Evolutionary conservation across 2,329 filamentous ascomycete species (phyloP).

Genomic region (Amauroascus niger): DNA sequence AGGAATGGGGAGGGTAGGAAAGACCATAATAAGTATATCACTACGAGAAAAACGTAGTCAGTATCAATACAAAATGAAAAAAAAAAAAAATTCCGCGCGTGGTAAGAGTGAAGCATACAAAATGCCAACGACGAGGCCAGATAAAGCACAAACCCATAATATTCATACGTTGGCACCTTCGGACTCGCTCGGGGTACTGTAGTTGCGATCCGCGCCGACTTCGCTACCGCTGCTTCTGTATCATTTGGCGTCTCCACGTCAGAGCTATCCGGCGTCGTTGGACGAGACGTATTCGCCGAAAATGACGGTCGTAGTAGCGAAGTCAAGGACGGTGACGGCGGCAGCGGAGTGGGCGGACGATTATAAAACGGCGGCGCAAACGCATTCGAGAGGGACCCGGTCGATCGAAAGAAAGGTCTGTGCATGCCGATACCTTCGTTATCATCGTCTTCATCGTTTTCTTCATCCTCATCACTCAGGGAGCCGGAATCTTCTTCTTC

Average conservation of each 20-base stretch:
- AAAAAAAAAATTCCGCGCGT: background rate
- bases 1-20: slow-evolving; percentile 88
- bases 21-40: slow-evolving; percentile 66
- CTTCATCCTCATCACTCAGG: slow-evolving; percentile 15
- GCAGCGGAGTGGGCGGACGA: slow-evolving; percentile 85
- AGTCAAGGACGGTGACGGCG: slow-evolving; percentile 83
- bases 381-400: slow-evolving; percentile 35
- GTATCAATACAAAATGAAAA: background rate
- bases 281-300: slow-evolving; percentile 62
- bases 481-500: background rate
- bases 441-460: slow-evolving; percentile 20
- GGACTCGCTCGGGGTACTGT: slow-evolving; percentile 75
- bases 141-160: slow-evolving; percentile 97
- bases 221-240: slow-evolving; percentile 51
- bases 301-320: slow-evolving; percentile 70
- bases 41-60: slow-evolving; percentile 17
- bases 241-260: slow-evolving; percentile 65
- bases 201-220: slow-evolving; percentile 48
- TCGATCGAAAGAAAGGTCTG: slow-evolving; percentile 34
- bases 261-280: slow-evolving; percentile 83
- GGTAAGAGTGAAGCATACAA: slow-evolving; percentile 41
- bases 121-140: slow-evolving; percentile 78
- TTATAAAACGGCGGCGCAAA: slow-evolving; percentile 91
- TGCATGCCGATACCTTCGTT: slow-evolving; percentile 25
- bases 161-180: slow-evolving; percentile 97